Evolutionary conservation across 23 red algal genomes (phyloP).

Genomic region (Agarophyton chilense): DNA sequence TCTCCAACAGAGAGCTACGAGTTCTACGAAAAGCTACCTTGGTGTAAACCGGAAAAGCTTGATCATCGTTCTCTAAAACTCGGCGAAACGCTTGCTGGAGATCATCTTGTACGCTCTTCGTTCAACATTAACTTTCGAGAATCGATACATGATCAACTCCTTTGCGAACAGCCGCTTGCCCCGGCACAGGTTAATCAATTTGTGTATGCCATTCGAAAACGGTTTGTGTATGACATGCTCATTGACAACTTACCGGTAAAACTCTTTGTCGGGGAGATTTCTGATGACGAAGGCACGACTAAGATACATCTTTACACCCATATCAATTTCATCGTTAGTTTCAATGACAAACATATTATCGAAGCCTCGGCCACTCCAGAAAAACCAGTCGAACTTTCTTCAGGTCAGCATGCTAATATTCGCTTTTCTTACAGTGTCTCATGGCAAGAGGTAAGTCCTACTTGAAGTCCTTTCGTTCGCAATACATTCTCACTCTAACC

Average conservation of each 20-base stretch:
- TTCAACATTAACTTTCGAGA: constrained; percentile 45
- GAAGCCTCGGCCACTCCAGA: constrained; percentile 60
- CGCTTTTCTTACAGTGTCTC: constrained; percentile 51
- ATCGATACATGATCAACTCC: neutral
- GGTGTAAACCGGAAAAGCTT: constrained; percentile 50
- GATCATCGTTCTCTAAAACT: constrained; percentile 59
- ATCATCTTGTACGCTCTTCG: constrained; percentile 54
- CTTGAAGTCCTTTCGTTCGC: no score
- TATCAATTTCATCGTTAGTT: constrained; percentile 44
- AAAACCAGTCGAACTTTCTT: constrained; percentile 41
- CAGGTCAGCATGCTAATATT: constrained; percentile 39
- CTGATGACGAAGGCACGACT: constrained; percentile 31
- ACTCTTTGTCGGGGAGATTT: constrained; percentile 62
- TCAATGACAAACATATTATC: constrained; percentile 60
- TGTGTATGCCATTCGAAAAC: constrained; percentile 41
- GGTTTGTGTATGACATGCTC: constrained; percentile 68
- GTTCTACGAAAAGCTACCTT: constrained; percentile 60
- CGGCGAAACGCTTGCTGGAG: constrained; percentile 66
- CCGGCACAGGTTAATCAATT: constrained; percentile 36
- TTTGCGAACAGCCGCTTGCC: constrained; percentile 55
- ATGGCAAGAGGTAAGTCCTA: constrained; percentile 61
- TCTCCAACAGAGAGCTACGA: constrained; percentile 70
- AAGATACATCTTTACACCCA: constrained; percentile 59
- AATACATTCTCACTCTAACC: no score
- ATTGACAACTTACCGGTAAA: constrained; percentile 68